phyloP scores from a whole-genome alignment of 768 basidiomycete species.

The Boletus reticuloceps region DNA sequence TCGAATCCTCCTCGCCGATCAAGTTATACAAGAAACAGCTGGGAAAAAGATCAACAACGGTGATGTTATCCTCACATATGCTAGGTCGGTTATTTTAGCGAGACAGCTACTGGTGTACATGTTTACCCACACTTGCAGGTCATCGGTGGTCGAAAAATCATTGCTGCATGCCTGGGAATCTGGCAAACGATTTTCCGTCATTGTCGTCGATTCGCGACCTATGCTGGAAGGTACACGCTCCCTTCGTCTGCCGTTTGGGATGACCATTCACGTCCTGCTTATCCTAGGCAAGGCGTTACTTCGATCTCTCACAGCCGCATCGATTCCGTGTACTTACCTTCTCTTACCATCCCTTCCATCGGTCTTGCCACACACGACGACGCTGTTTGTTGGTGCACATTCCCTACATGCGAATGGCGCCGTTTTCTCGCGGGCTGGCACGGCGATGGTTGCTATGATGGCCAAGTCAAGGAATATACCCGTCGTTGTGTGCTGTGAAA shows the following conservation, averaged over 20 bases:
- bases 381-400: conserved; percentile 89
- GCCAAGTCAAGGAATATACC: conserved; percentile 86
- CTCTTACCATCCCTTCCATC: conserved; percentile 85
- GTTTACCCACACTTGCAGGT: conserved; percentile 45
- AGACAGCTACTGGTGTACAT: not conserved
- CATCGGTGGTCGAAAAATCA: conserved; percentile 91
- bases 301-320: conserved; percentile 59
- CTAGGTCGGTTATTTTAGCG: conserved; percentile 52
- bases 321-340: conserved; percentile 85
- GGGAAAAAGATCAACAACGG: conserved; percentile 93
- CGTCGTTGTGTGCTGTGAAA: conserved; percentile 96
- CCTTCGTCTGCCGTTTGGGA: not conserved
- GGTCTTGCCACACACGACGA: conserved; percentile 76
- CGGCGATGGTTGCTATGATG: conserved; percentile 96
- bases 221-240: conserved; percentile 72
- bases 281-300: conserved; percentile 74
- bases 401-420: conserved; percentile 94
- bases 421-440: conserved; percentile 91
- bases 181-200: conserved; percentile 81
- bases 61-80: conserved; percentile 91
- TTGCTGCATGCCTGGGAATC: conserved; percentile 71
- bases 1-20: conserved; percentile 88
- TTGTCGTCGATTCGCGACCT: conserved; percentile 93
- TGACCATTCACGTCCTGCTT: not conserved
- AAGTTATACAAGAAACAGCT: conserved; percentile 88